Evolutionary conservation across 495 filamentous ascomycete genomes (phyloP), one percentile per base, ranked within the genome.

Genomic region (Penicillium flavigenum): DNA sequence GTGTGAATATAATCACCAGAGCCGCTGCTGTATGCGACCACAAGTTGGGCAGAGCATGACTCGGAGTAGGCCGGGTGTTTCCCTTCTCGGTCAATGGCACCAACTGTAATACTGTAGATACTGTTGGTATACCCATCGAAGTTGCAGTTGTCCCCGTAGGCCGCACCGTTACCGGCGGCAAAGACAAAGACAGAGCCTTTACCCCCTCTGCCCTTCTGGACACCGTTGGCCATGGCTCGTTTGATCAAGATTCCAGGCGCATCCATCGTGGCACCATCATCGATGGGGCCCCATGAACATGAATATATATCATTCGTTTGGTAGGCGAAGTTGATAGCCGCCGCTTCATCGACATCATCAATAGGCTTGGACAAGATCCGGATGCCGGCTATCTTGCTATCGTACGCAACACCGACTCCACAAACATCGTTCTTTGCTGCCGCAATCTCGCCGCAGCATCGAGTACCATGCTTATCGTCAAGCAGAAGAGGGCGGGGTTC

Each of bases 61-160:
- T 98, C 94, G 2, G 93, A 96, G 71, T 98, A 98, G 61, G 88
- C 89, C 2, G 92, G 91, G 68, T 98, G 93, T 5, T 79, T 71
- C 14, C 92, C 92, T 63, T 89, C 85, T 46, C 90, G 77, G 68
- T 96, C 93, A 65, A 98, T 87, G 31, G 93, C 94, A 19, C 95
- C 94, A 31, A 98, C 92, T 2, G 92, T 96, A 63, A 98, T 91
- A 67, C 90, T 96, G 80, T 98, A 98, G 55, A 98, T 98, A 67
- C 91, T 96, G 76, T 98, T 98, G 61, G 95, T 98, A 71, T 98
- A 98, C 11, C 94, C 94, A 67, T 98, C 94, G 65, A 98, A 98
- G 69, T 98, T 98, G 82, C 94, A 98, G 74, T 98, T 97, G 68
- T 98, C 94, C 41, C 88, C 92, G 47, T 66, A 81, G n/a, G 74